Base-by-base conservation (phyloP, 768 basidiomycete species). In the Imleria badia region DNA sequence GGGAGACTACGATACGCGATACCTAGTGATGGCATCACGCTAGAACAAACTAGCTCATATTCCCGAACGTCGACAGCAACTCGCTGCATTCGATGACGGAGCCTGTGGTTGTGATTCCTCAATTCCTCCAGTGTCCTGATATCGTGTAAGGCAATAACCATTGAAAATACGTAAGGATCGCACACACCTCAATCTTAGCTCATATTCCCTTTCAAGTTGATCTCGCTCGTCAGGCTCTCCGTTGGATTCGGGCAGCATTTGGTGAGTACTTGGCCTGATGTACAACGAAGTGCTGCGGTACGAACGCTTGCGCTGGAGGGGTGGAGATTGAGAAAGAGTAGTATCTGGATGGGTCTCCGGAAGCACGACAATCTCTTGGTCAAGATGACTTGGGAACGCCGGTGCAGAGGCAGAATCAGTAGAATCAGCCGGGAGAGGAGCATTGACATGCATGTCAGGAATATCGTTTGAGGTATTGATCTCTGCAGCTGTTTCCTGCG, bases 41-140 rank as follows among this genome's bases (percentile, higher is more conserved):
- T 73, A n/a, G 76, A 70, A 60, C 84, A 86, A 12, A 84, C 70
- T 10, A 74, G 62, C 54, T 91, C 86, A 54, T 85, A 88, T 46
- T 91, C 89, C 59, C 80, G 77, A 41, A 90, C 75, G 29, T 77
- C 78, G 8, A 73, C 73, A 2, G 86, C 81, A 50, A 89, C 77
- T 51, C 82, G 81, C 60, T 89, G 85, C 26, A 90, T 73, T 26
- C 87, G 74, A 60, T 87, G 84, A 33, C 89, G 81, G 36, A 86
- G 82, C 49, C 83, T 76, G 52, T 83, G 78, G 56, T 92, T 92
- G 61, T 87, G 83, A 13, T 75, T 69, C 48, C 74, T 73, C 12
- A 81, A 70, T 45, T 85, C 81, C 48, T 84, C 82, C 29, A 92
- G 71, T 15, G 86, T 72, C 51, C 89, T 91, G 60, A 9, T 1